These are phyloP conservation scores for Phytophthora foliorum DNA, from an alignment of 352 stramenopile species.

Conservation along the genomic window DNA sequence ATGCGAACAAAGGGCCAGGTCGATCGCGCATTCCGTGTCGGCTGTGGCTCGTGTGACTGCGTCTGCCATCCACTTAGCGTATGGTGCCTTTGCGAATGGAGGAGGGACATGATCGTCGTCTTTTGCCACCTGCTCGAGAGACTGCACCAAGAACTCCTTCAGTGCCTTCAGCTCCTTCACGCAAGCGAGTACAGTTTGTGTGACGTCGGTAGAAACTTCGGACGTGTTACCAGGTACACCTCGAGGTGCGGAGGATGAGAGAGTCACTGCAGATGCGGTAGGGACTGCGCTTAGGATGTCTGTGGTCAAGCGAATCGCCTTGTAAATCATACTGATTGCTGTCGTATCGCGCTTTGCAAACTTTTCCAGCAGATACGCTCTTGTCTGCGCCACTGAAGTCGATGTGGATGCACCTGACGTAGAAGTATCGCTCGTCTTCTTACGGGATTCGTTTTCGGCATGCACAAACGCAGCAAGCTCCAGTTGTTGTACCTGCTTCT, in stretches of 20 bases:
- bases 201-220: constrained; percentile 67
- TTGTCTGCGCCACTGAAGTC: constrained; percentile 25
- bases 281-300: constrained; percentile 67
- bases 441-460: constrained; percentile 16
- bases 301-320: constrained; percentile 69
- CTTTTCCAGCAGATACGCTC: constrained; percentile 54
- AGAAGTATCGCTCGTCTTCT: constrained; percentile 12
- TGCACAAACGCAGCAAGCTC: constrained; percentile 47
- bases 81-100: constrained; percentile 21
- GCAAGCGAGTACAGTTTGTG: constrained; percentile 65
- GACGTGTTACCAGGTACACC: background rate
- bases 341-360: constrained; percentile 69
- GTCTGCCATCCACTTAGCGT: constrained; percentile 35
- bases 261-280: background rate
- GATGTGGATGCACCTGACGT: constrained; percentile 1
- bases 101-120: constrained; percentile 26
- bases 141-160: constrained; percentile 74
- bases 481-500: constrained; percentile 59
- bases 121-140: constrained; percentile 56
- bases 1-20: constrained; percentile 64
- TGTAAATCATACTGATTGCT: constrained; percentile 72
- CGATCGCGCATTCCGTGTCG: constrained; percentile 60
- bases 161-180: constrained; percentile 80
- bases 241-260: background rate
- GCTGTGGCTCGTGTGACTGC: constrained; percentile 28